Evolutionary conservation across 2,329 filamentous ascomycete genomes (phyloP), one percentile per base, ranked within the genome.

Genomic region (Neoarthrinium moseri): DNA sequence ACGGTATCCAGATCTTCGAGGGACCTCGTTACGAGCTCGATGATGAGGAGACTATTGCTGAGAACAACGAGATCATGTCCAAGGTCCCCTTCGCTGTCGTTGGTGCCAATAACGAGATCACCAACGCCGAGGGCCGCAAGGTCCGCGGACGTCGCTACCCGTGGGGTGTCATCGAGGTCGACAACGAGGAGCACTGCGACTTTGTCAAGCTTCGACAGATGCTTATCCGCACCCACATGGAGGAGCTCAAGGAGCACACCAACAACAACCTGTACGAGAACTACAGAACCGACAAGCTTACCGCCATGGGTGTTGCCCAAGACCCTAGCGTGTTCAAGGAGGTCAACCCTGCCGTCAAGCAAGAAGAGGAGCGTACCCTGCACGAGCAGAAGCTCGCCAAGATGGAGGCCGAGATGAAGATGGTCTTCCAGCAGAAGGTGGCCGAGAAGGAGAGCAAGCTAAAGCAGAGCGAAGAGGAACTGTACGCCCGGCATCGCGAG

Each of bases 401-500:
- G 89, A 99, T 99, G 94, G 94, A 99, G 74, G 85, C 91, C 64
- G 94, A 99, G 73, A 99, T 99, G 94, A 99, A 99, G 89, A 96
- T 96, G 89, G 94, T 99, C 59, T 99, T 99, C 90, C 94, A 97
- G 72, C 94, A 99, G 71, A 99, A 99, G 87, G 94, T 99, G 24
- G 85, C 90, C 56, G 94, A 99, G 73, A 99, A 99, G 80, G 94
- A 99, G 76, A 96, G 90, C 83, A 99, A 99, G 77, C 79, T 99
- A 69, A 95, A 95, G 78, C 94, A 97, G 77, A 96, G 91, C 79
- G 94, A 99, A 73, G 94, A 99, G 71, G 94, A 99, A 79, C 78
- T 99, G 48, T 97, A 97, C 66, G 91, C 94, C 56, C 87, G 94
- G 61, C 94, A 99, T 78, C 86, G 92, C 67, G 94, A 99, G 78